Evolutionary conservation across 2,329 filamentous ascomycete genomes (phyloP), one percentile per base, ranked within the genome.

Genomic region (Ophiostoma perfectum): DNA sequence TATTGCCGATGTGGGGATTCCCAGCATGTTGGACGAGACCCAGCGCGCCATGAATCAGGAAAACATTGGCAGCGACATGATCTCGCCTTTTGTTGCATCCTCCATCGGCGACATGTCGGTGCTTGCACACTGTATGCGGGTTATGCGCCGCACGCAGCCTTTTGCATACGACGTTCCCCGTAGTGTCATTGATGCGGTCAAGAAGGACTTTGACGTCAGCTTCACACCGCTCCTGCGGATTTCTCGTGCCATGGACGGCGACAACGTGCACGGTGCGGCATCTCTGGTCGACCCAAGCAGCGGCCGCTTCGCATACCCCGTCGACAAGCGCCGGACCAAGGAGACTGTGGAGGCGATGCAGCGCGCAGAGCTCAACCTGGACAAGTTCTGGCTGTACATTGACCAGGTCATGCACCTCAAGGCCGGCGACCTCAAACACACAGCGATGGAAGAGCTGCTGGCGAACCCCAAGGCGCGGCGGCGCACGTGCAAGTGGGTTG

Each of bases 281-380:
- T 70, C 70, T 4, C 67, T 79, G 1, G 77, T 73, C 16, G 73
- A 78, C 7, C 79, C 79, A 0, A 74, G 76, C 0, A 75, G 75
- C 3, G 75, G 75, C 0, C 80, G 74, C 67, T 84, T 86, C 68
- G 69, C 70, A 1, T 81, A 82, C 68, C 80, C 80, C 0, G 70
- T 75, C 5, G 77, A 81, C 2, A 84, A 82, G 71, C 80, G 77
- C 9, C 78, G 78, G 1, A 85, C 76, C 1, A 78, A 77, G 67
- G 78, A 80, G 12, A 85, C 78, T 18, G 77, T 81, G 0, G 77
- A 80, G 5, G 73, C 74, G 0, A 77, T 86, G 74, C 78, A 79
- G 9, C 71, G 63, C 1, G 82, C 84, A 0, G 84, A 88, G 74
- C 39, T 58, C 0, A 77, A 79, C 39, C 76, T 87, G 4, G 83